These are phyloP conservation scores for Trichoderma arundinaceum DNA, from an alignment of 2,329 filamentous ascomycete genomes.

Conservation along the genomic window DNA sequence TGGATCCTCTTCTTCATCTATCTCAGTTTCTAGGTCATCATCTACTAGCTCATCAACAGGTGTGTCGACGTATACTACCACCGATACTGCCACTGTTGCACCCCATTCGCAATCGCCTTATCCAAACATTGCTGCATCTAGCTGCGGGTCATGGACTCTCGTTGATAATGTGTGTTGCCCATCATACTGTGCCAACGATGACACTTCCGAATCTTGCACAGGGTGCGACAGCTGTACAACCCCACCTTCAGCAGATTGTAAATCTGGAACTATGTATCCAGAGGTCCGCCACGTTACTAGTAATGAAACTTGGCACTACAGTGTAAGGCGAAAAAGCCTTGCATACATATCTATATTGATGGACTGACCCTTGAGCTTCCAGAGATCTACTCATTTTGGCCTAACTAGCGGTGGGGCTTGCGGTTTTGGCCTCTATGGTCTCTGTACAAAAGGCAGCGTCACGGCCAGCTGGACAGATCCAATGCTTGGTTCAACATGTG, in stretches of 20 bases:
- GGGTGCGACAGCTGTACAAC: constrained; percentile 9
- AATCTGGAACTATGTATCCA: constrained; percentile 24
- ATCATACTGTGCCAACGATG: constrained; percentile 18
- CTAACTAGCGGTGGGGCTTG: constrained; percentile 24
- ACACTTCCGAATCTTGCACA: constrained; percentile 14
- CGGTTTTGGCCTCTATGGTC: constrained; percentile 23
- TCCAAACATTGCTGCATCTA: constrained; percentile 17
- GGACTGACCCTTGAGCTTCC: neutral
- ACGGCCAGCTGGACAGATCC: constrained; percentile 23
- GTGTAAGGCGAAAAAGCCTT: neutral
- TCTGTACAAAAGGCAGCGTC: constrained; percentile 20
- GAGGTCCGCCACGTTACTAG: constrained; percentile 14
- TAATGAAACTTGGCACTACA: constrained; percentile 24
- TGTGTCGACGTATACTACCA: constrained; percentile 20
- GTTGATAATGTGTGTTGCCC: constrained; percentile 27
- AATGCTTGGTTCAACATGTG: constrained; percentile 15
- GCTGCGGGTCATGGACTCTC: constrained; percentile 17
- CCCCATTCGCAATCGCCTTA: constrained; percentile 22
- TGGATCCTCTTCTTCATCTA: neutral
- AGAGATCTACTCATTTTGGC: constrained; percentile 24
- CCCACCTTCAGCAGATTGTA: constrained; percentile 16
- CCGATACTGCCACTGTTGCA: constrained; percentile 19
- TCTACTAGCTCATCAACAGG: neutral
- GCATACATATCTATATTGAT: neutral
- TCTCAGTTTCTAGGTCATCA: neutral